Percentiles rank a stretch among this genome's conserved stretches.
phyloP scores from a whole-genome alignment of 169 alveolate species.

The Toxoplasma gondii region DNA sequence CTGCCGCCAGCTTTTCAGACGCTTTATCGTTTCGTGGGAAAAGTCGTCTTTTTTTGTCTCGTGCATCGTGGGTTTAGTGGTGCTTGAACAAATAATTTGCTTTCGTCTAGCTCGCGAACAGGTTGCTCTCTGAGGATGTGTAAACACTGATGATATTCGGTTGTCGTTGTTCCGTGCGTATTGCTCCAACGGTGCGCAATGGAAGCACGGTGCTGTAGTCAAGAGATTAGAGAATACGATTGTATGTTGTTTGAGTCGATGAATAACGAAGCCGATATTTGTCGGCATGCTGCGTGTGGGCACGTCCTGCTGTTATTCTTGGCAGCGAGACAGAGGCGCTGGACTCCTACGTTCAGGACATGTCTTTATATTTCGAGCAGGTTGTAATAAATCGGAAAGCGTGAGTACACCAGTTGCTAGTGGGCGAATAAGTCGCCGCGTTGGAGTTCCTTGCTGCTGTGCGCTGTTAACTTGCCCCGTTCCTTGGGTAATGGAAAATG shows the following conservation, averaged over 20 bases:
- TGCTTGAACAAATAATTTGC: neutral
- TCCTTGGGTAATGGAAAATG: too few species aligned
- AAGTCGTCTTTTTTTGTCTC: neutral
- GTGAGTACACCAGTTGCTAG: neutral
- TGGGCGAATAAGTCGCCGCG: neutral
- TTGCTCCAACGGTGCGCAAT: neutral
- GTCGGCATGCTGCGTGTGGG: neutral
- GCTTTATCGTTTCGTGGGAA: neutral
- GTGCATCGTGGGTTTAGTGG: neutral
- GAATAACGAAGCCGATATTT: neutral
- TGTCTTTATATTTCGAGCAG: neutral
- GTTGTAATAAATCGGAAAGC: neutral
- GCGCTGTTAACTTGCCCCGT: neutral
- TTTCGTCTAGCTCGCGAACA: neutral
- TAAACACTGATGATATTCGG: neutral
- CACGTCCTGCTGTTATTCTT: neutral
- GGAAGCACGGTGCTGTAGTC: neutral
- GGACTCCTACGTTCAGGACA: neutral
- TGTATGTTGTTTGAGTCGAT: neutral
- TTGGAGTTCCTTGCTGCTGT: neutral
- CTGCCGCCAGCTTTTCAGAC: neutral
- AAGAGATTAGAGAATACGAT: neutral
- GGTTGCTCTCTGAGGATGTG: neutral
- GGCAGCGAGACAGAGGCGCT: neutral
- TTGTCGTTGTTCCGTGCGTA: neutral